phyloP scores from a whole-genome alignment of 2,329 filamentous ascomycete species.

The Hypocrella siamensis region DNA sequence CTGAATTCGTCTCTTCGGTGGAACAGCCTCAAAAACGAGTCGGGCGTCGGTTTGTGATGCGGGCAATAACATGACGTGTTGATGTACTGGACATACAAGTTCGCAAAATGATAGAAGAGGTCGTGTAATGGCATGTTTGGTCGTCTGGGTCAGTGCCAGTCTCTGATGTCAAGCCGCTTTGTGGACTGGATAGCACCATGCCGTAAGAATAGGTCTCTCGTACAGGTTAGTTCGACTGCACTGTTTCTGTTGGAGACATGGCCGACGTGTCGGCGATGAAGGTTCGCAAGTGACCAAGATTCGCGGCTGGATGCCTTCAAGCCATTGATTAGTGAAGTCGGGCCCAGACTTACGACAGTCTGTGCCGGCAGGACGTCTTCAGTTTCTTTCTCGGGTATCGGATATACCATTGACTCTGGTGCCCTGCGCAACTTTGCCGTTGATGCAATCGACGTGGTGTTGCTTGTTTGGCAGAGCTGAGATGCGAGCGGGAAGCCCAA shows the following conservation, averaged over 20 bases:
- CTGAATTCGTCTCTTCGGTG: conserved; percentile 65
- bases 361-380: conserved; percentile 34
- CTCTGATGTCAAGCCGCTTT: conserved; percentile 30
- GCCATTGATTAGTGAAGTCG: conserved; percentile 31
- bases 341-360: conserved; percentile 35
- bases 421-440: too few species aligned
- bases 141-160: conserved; percentile 22
- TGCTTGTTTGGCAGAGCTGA: conserved; percentile 15
- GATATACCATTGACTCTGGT: too few species aligned
- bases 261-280: conserved; percentile 28
- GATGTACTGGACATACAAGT: conserved; percentile 66
- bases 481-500: conserved; percentile 21
- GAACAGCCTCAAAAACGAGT: conserved; percentile 68
- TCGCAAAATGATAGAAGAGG: conserved; percentile 54
- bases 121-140: conserved; percentile 59
- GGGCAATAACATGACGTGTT: conserved; percentile 81
- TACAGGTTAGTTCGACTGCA: too few species aligned
- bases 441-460: too few species aligned
- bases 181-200: conserved; percentile 25
- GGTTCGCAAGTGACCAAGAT: conserved; percentile 33
- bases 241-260: conserved; percentile 15
- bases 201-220: too few species aligned
- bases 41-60: conserved; percentile 69
- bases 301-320: conserved; percentile 31
- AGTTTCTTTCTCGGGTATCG: too few species aligned